Conservation (phyloP, 2,329 filamentous ascomycete species). For the Akanthomyces uredinophilus region DNA sequence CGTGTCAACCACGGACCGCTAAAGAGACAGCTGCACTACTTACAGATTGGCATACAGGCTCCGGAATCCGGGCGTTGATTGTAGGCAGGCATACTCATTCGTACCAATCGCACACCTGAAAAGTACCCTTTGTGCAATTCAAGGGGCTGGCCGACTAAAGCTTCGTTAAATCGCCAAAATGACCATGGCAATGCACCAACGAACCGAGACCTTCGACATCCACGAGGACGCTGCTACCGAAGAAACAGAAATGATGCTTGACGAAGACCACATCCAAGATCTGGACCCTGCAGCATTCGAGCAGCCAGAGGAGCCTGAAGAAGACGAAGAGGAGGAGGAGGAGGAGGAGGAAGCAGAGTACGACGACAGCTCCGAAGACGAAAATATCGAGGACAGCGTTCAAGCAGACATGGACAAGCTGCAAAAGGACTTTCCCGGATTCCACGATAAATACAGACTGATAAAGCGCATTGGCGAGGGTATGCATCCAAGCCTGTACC, state of each 20-base stretch:
- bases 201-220: slow-evolving; percentile 39
- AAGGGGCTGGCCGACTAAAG: not conserved
- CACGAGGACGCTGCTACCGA: slow-evolving; percentile 47
- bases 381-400: slow-evolving; percentile 62
- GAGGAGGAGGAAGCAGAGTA: slow-evolving; percentile 33
- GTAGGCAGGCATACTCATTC: not conserved
- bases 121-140: slow-evolving; percentile 14
- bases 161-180: slow-evolving; percentile 19
- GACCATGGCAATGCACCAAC: slow-evolving; percentile 20
- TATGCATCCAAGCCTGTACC: slow-evolving; percentile 33
- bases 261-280: slow-evolving; percentile 30
- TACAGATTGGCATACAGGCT: not conserved
- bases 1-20: slow-evolving; percentile 6
- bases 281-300: slow-evolving; percentile 20
- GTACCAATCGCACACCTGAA: not conserved
- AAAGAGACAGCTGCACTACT: not conserved
- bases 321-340: slow-evolving; percentile 31
- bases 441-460: slow-evolving; percentile 76
- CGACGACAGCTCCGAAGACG: slow-evolving; percentile 50
- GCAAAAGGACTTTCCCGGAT: slow-evolving; percentile 74
- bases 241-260: slow-evolving; percentile 46
- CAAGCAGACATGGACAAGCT: slow-evolving; percentile 84
- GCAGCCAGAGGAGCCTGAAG: slow-evolving; percentile 25
- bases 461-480: slow-evolving; percentile 98
- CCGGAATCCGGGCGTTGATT: not conserved